Base-by-base conservation (phyloP, 2,329 filamentous ascomycete species). In the Didymella sp. region DNA sequence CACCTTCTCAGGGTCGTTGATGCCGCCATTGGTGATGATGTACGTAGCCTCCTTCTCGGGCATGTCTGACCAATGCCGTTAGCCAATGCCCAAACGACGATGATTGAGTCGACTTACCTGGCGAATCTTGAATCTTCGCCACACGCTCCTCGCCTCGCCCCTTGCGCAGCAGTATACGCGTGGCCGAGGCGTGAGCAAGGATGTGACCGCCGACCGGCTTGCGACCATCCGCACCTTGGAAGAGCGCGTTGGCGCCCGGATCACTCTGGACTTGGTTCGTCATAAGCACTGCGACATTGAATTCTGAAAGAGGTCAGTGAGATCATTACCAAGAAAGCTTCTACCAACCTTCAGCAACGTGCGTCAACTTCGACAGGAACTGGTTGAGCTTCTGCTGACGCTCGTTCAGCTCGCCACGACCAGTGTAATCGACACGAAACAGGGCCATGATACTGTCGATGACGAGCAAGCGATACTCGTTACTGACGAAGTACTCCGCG, bases 251-350 rank as follows among this genome's bases (percentile, higher is more conserved):
- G 11, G 87, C 87, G 59, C 87, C 87, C 13, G 87, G 87, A 64
- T 89, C 87, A 56, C 85, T 88, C 76, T 89, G 87, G 31, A 90
- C 87, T 76, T 90, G 87, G 62, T 89, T 90, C 50, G 87, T 89
- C 85, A 76, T 64, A 40, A 76, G 72, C 8, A 76, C 74, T 45
- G 83, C 85, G 56, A 89, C 78, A 67, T 89, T 90, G 77, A 89
- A 90, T 67, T 89, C 87, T 82, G 25, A 6, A 11, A 9, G 1
- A 6, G n/a, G 49, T 52, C 22, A 58, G 48, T 38, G 21, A 4
- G 11, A 1, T 5, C 4, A 12, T 42, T n/a, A 7, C 25, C 2
- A n/a, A 13, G 1, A 4, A 5, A 12, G 6, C 9, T 22, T 12
- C 7, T 0, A 41, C 71, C 56, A 63, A 83, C 82, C 82, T 76